These are phyloP conservation scores for Vicia faba DNA, from an alignment of 306 rosid genomes.

Conservation along the genomic window DNA sequence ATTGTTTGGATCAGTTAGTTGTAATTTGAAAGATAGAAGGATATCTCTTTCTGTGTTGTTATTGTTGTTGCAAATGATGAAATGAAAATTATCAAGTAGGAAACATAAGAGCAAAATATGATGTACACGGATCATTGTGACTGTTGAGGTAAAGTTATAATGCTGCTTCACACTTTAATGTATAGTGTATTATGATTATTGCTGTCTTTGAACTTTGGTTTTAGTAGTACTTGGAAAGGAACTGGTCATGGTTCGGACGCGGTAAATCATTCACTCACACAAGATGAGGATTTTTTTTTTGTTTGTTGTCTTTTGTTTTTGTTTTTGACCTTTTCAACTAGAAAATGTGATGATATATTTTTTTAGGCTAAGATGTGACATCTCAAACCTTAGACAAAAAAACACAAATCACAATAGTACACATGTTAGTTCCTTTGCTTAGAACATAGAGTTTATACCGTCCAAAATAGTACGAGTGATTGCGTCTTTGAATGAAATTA, in stretches of 20 bases:
- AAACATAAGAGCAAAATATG: constrained; percentile 15
- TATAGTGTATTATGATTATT: background rate
- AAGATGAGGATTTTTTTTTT: background rate
- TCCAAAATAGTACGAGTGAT: background rate
- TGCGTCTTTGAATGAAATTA: too few species aligned
- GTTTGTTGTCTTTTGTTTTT: background rate
- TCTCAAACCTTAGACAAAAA: background rate
- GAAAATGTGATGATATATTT: background rate
- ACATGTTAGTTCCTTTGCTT: background rate
- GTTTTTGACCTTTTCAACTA: background rate
- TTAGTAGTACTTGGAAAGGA: background rate
- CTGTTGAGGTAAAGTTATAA: background rate
- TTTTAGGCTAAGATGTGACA: background rate
- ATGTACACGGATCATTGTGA: background rate
- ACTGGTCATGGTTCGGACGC: background rate
- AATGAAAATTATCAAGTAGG: constrained; percentile 20
- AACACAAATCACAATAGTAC: background rate
- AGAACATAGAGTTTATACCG: background rate
- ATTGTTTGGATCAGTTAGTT: constrained; percentile 38
- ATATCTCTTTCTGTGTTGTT: constrained; percentile 24
- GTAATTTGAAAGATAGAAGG: constrained; percentile 43
- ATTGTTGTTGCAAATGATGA: background rate
- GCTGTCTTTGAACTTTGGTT: background rate
- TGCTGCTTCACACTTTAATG: background rate
- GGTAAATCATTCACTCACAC: background rate